Conservation (phyloP, 306 rosid genomes). For the Abrus pulchellus region DNA sequence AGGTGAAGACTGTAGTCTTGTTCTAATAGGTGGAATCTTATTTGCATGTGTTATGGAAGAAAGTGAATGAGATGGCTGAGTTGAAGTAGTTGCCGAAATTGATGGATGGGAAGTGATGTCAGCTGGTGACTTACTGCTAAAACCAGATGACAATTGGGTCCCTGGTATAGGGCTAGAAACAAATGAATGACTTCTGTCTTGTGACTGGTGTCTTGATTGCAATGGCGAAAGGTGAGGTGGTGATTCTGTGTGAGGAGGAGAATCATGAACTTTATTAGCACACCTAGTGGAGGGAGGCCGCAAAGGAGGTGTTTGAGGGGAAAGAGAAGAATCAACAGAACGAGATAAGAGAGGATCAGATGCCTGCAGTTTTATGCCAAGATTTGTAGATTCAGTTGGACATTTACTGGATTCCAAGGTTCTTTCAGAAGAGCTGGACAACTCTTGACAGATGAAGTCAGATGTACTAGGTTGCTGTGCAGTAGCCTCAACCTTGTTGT, state of each 20-base stretch:
- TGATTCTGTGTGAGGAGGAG: conserved; percentile 48
- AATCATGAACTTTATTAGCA: conserved; percentile 48
- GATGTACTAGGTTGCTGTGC: conserved; percentile 35
- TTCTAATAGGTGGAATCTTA: conserved; percentile 50
- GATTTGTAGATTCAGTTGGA: conserved; percentile 42
- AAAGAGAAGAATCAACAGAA: conserved; percentile 54
- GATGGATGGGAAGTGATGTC: conserved; percentile 42
- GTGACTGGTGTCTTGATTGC: conserved; percentile 45
- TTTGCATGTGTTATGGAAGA: conserved; percentile 44
- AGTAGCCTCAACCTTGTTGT: conserved; percentile 42
- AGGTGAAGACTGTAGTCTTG: conserved; percentile 44
- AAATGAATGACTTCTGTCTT: conserved; percentile 55
- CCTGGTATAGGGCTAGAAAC: conserved; percentile 45
- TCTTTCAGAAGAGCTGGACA: conserved; percentile 48
- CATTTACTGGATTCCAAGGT: conserved; percentile 42
- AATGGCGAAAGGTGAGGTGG: conserved; percentile 47
- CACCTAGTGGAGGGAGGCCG: conserved; percentile 37
- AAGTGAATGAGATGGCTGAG: conserved; percentile 47
- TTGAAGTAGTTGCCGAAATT: conserved; percentile 44
- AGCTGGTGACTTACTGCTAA: conserved; percentile 36
- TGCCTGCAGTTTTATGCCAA: conserved; percentile 39
- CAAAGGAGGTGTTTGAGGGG: conserved; percentile 64
- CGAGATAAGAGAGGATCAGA: conserved; percentile 46
- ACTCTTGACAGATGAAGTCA: conserved; percentile 39
- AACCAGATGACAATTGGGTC: conserved; percentile 49